phyloP scores from a whole-genome alignment of 306 rosid species.

The Prosopis cineraria region DNA sequence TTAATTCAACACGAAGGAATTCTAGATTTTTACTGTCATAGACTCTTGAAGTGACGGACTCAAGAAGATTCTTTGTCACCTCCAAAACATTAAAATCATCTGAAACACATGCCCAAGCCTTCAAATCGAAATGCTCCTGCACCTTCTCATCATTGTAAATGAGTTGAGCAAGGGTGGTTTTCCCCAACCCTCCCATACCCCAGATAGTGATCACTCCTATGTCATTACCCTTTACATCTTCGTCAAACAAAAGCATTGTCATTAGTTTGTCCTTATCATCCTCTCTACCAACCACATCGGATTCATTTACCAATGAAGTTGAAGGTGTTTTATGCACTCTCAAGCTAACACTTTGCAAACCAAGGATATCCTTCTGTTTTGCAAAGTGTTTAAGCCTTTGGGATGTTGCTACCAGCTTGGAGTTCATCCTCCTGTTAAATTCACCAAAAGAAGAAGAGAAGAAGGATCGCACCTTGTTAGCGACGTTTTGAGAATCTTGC shows the following conservation, averaged over 20 bases:
- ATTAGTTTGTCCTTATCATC: constrained; percentile 37
- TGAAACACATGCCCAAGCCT: constrained; percentile 42
- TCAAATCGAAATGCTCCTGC: constrained; percentile 19
- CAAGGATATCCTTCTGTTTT: constrained; percentile 41
- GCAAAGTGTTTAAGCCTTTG: constrained; percentile 41
- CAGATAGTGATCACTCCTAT: constrained; percentile 30
- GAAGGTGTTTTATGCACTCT: constrained; percentile 31
- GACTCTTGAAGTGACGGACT: constrained; percentile 23
- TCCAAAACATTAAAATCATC: constrained; percentile 37
- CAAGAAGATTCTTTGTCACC: constrained; percentile 42
- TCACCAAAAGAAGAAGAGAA: constrained; percentile 4
- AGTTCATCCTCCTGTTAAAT: constrained; percentile 28
- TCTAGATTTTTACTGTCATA: constrained; percentile 41
- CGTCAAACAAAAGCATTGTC: constrained; percentile 26
- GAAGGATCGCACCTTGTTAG: constrained; percentile 39
- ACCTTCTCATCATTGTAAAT: constrained; percentile 31
- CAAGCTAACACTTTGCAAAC: constrained; percentile 35
- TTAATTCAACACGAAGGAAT: constrained; percentile 47
- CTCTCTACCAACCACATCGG: constrained; percentile 41
- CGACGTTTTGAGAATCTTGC: background rate
- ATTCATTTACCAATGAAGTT: constrained; percentile 48
- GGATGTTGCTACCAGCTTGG: constrained; percentile 29
- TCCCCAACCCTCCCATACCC: constrained; percentile 44
- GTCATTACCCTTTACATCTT: background rate
- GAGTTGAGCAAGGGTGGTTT: constrained; percentile 43